Evolutionary conservation across 2,329 filamentous ascomycete genomes (phyloP), one percentile per base, ranked within the genome.

Genomic region (Septoria linicola): DNA sequence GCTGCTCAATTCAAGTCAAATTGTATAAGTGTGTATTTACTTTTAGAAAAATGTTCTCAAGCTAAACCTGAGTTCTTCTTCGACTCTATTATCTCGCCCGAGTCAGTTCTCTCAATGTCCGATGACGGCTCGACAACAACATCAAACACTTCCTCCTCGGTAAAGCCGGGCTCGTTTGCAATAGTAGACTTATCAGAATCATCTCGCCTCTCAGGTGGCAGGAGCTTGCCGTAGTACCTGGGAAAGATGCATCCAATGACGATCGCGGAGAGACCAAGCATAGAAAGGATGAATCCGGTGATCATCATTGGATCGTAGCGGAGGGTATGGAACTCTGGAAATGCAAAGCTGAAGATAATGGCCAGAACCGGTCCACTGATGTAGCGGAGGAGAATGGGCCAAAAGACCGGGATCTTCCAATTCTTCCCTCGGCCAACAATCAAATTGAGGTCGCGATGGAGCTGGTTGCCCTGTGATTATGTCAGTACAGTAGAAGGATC

Each of bases 371-470:
- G 78, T 0, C 72, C 76, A 11, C 73, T 73, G 30, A 79, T 59
- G 53, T 79, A 80, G 16, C 77, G 76, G 0, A 79, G 64, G 0
- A 82, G 66, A 1, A 75, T 63, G 0, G 75, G 74, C 68, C 78
- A 77, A 61, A 80, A 77, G 45, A 59, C 52, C 0, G 80, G 79
- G 19, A 82, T 80, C 2, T 64, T 73, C 80, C 79, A 82, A 65
- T 82, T 82, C 31, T 74, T 76, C 43, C 77, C 78, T 3, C 68
- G 69, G 7, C 76, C 78, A 17, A 82, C 73, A 23, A 80, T 75
- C 3, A 73, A 60, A 53, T 82, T 82, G 19, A 82, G 72, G 57
- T 82, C 79, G 20, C 72, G 73, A 27, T 75, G 72, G 16, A 82
- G 71, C 69, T 81, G 80, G 55, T 81, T 77, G 41, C 78, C 78